phyloP scores from a whole-genome alignment of 331 rosid genomes.

The Spiraea crenata region DNA sequence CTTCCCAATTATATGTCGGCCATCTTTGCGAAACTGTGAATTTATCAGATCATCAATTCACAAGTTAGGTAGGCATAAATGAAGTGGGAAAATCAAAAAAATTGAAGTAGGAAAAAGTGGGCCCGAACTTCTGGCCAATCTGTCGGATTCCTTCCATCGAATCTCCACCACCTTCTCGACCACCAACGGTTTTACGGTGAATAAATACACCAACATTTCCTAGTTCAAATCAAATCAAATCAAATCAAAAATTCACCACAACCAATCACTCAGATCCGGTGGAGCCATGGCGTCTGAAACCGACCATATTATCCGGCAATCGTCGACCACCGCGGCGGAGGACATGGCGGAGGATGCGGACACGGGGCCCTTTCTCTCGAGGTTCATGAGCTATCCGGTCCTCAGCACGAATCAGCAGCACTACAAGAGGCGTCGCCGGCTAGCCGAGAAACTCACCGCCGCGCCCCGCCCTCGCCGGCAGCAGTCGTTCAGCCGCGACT shows the following conservation, averaged over 20 bases:
- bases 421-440: constrained; percentile 31
- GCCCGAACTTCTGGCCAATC: too few species aligned
- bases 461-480: constrained; percentile 25
- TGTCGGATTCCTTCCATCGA: background rate
- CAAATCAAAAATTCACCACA: background rate
- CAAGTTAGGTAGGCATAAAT: too few species aligned
- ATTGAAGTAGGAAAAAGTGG: too few species aligned
- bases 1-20: too few species aligned
- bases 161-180: background rate
- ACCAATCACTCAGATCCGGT: background rate
- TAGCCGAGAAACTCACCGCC: constrained; percentile 15
- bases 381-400: constrained; percentile 19
- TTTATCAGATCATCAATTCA: too few species aligned
- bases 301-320: constrained; percentile 41
- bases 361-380: constrained; percentile 12
- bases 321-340: constrained; percentile 11
- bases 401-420: constrained; percentile 1
- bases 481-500: constrained; percentile 41
- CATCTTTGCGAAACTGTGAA: too few species aligned
- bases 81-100: too few species aligned
- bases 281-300: constrained; percentile 13
- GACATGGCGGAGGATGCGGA: constrained; percentile 2
- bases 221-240: too few species aligned
- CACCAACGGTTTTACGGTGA: background rate
- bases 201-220: too few species aligned